Conservation (phyloP, 129 eudicot genomes). For the Tagetes erecta region DNA sequence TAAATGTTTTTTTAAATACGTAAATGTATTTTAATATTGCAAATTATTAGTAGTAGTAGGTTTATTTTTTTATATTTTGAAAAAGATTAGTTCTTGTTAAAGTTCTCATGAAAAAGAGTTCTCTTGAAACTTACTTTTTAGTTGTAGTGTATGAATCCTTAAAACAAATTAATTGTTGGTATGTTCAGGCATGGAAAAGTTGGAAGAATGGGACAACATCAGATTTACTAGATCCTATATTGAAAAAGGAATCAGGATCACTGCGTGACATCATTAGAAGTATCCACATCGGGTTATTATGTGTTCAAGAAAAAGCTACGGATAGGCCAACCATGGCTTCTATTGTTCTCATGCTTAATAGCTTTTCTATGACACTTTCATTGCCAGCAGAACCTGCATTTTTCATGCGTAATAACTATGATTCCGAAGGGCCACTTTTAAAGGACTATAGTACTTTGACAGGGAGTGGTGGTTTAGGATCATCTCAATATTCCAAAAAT, state of each 20-base stretch:
- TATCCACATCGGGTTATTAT: slow-evolving; percentile 22
- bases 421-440: slow-evolving; percentile 14
- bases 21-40: too few relatives aligned
- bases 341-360: slow-evolving; percentile 11
- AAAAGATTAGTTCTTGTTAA: too few relatives aligned
- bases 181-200: slow-evolving; percentile 13
- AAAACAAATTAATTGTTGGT: not conserved
- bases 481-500: not conserved
- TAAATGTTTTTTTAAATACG: too few relatives aligned
- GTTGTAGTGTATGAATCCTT: not conserved
- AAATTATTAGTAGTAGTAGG: too few relatives aligned
- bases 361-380: not conserved
- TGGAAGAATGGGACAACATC: slow-evolving; percentile 7
- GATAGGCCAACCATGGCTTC: slow-evolving; percentile 20
- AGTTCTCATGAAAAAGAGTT: too few relatives aligned
- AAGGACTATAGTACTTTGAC: not conserved
- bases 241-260: not conserved
- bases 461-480: not conserved
- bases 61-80: too few relatives aligned
- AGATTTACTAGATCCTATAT: not conserved
- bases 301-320: slow-evolving; percentile 12
- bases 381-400: slow-evolving; percentile 17
- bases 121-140: not conserved
- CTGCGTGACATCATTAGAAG: slow-evolving; percentile 11
- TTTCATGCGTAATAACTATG: not conserved